A percentile compares a stretch with the other conserved stretches of the same genome.
Evolutionary conservation across 2,329 filamentous ascomycete species (phyloP).

Genomic region (Bisporella sp.): DNA sequence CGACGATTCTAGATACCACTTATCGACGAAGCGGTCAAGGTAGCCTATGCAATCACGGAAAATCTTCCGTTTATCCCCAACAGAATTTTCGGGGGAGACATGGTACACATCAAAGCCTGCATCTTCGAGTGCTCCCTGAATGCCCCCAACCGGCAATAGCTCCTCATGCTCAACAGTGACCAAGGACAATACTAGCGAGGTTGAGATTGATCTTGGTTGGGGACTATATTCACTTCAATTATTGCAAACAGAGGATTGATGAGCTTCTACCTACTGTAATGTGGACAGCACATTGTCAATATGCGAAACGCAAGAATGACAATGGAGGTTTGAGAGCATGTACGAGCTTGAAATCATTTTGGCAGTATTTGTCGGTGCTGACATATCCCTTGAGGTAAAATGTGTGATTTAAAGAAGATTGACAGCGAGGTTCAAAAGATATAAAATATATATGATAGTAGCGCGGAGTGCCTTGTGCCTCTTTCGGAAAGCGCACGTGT

Average conservation of each 20-base stretch:
- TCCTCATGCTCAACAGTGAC: constrained; percentile 53
- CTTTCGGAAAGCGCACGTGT: no score
- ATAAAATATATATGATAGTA: no score
- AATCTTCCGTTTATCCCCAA: constrained; percentile 5
- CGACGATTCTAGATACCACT: constrained; percentile 15
- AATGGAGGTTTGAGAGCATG: constrained; percentile 69
- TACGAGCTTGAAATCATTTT: constrained; percentile 30
- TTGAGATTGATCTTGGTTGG: constrained; percentile 50
- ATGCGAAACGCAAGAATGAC: constrained; percentile 63
- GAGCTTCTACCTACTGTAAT: constrained; percentile 24
- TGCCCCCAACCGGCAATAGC: constrained; percentile 34
- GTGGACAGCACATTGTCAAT: constrained; percentile 51
- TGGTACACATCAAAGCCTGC: constrained; percentile 51
- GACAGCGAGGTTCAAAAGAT: no score
- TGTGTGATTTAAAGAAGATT: no score
- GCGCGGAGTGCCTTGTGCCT: no score
- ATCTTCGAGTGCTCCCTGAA: constrained; percentile 43
- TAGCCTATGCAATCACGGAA: constrained; percentile 17
- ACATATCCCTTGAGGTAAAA: no score
- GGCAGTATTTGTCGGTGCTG: no score
- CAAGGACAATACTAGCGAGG: constrained; percentile 65
- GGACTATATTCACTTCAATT: constrained; percentile 22
- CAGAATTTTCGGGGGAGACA: constrained; percentile 13
- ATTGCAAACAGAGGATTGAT: no score
- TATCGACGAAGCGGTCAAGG: constrained; percentile 21